Conservation (phyloP, 2,329 filamentous ascomycete species). For the Fusarium sp. region DNA sequence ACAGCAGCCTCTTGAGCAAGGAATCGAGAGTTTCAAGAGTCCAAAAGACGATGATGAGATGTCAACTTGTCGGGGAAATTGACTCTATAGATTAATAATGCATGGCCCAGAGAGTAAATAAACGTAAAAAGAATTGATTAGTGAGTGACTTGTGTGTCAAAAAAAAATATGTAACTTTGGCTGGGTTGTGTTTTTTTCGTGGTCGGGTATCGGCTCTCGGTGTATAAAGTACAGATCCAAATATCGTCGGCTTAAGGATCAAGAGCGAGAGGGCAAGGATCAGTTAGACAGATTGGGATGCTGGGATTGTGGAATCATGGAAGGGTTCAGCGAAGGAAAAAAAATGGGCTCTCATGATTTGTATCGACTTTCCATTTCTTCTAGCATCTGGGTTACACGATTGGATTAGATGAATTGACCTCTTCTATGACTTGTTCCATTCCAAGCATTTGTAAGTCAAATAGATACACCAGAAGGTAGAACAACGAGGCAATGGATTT, state of each 20-base stretch:
- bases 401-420: slow-evolving; percentile 1
- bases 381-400: slow-evolving; percentile 10
- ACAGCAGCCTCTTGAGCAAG: slow-evolving; percentile 32
- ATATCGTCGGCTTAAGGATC: slow-evolving; percentile 14
- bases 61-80: background rate
- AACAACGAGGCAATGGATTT: background rate
- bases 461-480: background rate
- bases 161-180: slow-evolving; percentile 5
- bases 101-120: background rate
- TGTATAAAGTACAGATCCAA: slow-evolving; percentile 25
- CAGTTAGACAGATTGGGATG: slow-evolving; percentile 3
- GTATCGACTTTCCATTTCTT: slow-evolving; percentile 5
- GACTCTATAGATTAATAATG: background rate
- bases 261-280: background rate
- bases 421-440: slow-evolving; percentile 7
- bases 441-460: slow-evolving; percentile 29
- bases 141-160: slow-evolving; percentile 13
- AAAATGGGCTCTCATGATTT: slow-evolving; percentile 21
- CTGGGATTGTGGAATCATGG: slow-evolving; percentile 22
- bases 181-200: slow-evolving; percentile 11
- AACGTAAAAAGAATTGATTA: slow-evolving; percentile 33
- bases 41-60: background rate
- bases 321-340: slow-evolving; percentile 25
- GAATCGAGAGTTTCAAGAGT: slow-evolving; percentile 1
- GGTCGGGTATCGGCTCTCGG: slow-evolving; percentile 36